Evolutionary conservation across 768 basidiomycete species (phyloP), one percentile per base, ranked within the genome.

Genomic region (Suillus spraguei): DNA sequence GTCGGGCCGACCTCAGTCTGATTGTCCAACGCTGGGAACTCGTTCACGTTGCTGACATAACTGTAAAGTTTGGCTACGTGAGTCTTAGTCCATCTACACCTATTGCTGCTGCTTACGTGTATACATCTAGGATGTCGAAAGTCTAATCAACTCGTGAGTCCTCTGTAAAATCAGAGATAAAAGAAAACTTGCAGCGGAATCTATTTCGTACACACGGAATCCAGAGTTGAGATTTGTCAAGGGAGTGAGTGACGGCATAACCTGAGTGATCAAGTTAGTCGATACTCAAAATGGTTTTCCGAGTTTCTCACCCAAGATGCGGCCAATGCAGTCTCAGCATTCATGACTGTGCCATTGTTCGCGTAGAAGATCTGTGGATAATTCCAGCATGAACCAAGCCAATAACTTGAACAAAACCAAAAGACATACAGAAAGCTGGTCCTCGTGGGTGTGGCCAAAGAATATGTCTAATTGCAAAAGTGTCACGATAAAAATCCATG

Each of bases 361-460:
- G 83, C 75, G 67, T 91, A 91, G 71, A 85, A 90, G 50, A 91
- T 86, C 87, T 89, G 59, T 16, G 46, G 53, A 13, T 1, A 49
- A 13, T 56, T 24, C 39, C 17, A 46, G 17, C 13, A 22, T 14
- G 4, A 44, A 8, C 11, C 16, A 33, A 36, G 20, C 1, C 17
- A 28, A 38, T 4, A 50, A 33, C 20, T 17, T n/a, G 20, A n/a
- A 44, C 20, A 20, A 10, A n/a, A 41, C 9, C 20, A 44, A 11
- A 44, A 35, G 32, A 67, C 72, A 22, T 64, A 89, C 88, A 49
- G 82, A 83, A 53, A 90, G 72, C 69, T 89, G 81, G 71, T 91
- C 89, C 69, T 90, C 87, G 65, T 90, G 90, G 0, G 86, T 86
- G 67, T 91, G 91, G 22, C 90, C 90, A 65, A 79, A 91, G 77